Conservation (phyloP, 2,329 filamentous ascomycete genomes). For the Diaporthe capsici region DNA sequence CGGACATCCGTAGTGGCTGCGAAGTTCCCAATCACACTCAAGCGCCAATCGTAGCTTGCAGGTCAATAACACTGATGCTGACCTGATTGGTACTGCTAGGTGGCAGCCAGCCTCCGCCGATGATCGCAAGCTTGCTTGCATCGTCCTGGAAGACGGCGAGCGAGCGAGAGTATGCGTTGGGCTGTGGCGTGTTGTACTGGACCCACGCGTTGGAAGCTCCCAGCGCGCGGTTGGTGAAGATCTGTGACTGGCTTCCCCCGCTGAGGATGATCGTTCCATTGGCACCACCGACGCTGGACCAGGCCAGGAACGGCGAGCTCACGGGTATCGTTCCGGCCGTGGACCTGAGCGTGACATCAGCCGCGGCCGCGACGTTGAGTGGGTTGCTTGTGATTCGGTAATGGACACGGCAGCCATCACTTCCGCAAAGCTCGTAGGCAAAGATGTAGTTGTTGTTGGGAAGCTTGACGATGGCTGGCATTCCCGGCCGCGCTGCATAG, state of each 20-base stretch:
- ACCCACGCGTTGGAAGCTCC: constrained; percentile 56
- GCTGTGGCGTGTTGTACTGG: constrained; percentile 52
- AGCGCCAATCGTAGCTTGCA: neutral
- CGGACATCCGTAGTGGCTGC: neutral
- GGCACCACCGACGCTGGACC: constrained; percentile 58
- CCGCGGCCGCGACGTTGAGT: constrained; percentile 53
- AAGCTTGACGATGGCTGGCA: constrained; percentile 74
- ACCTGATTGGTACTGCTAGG: constrained; percentile 62
- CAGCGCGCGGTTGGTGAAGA: constrained; percentile 59
- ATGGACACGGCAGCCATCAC: constrained; percentile 56
- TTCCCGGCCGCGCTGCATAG: constrained; percentile 76
- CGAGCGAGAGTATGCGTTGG: constrained; percentile 55
- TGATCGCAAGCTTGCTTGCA: constrained; percentile 57
- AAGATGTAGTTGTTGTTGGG: constrained; percentile 73
- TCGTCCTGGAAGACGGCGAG: constrained; percentile 54
- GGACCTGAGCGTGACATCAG: constrained; percentile 51
- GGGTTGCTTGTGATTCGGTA: constrained; percentile 59
- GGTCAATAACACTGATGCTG: constrained; percentile 24
- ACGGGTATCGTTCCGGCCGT: constrained; percentile 52
- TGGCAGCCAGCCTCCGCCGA: constrained; percentile 60
- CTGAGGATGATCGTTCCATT: constrained; percentile 62
- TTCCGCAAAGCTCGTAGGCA: constrained; percentile 67
- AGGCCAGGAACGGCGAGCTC: constrained; percentile 59
- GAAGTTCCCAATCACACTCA: neutral
- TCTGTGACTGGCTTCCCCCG: constrained; percentile 53